Percentiles rank a stretch among this genome's conserved stretches.
These are phyloP conservation scores for Debaryomycetaceae sp. DNA, from an alignment of 1,139 yeast genomes.

Conservation along the genomic window DNA sequence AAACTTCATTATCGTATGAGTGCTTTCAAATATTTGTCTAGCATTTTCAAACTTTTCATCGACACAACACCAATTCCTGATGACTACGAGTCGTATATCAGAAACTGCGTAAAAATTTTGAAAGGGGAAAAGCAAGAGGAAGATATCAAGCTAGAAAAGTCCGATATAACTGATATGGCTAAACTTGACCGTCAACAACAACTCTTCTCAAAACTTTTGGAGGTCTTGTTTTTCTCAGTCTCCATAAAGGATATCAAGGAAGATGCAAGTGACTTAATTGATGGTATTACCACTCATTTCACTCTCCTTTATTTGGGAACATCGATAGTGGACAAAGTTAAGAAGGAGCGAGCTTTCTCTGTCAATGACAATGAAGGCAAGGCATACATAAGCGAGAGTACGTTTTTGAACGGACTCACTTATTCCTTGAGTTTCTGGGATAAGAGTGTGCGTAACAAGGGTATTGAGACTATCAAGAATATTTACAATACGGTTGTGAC, in stretches of 20 bases:
- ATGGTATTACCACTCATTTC: constrained; percentile 73
- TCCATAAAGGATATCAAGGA: constrained; percentile 72
- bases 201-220: constrained; percentile 56
- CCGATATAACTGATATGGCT: constrained; percentile 45
- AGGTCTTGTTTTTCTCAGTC: constrained; percentile 69
- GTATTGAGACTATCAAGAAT: constrained; percentile 60
- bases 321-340: constrained; percentile 66
- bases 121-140: constrained; percentile 41
- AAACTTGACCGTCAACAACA: constrained; percentile 60
- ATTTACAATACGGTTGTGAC: constrained; percentile 61
- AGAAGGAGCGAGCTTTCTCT: constrained; percentile 67
- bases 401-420: constrained; percentile 70
- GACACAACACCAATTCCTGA: constrained; percentile 64
- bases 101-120: constrained; percentile 44
- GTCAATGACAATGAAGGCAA: constrained; percentile 79
- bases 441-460: constrained; percentile 65
- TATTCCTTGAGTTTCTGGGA: constrained; percentile 80
- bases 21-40: constrained; percentile 70
- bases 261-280: constrained; percentile 61
- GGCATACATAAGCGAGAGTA: constrained; percentile 64
- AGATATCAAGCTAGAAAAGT: constrained; percentile 33
- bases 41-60: constrained; percentile 66
- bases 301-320: constrained; percentile 74
- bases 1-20: constrained; percentile 67
- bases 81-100: constrained; percentile 45